Percentiles rank a stretch among this genome's conserved stretches.
phyloP scores from a whole-genome alignment of 192 early-diverging fungal genomes.

The Rhizophagus clarus region DNA sequence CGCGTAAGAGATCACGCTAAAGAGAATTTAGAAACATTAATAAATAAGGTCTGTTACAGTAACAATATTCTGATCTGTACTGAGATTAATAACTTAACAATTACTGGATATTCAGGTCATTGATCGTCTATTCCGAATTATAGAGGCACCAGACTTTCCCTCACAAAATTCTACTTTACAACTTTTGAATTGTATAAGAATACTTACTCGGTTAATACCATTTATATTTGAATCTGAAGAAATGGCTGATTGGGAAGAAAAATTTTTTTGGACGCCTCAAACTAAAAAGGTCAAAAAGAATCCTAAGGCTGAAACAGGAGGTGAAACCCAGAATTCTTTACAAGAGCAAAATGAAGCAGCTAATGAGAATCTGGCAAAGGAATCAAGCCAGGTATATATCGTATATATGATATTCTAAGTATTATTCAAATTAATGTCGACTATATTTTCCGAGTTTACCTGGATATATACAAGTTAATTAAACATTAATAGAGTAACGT shows the following conservation, averaged over 20 bases:
- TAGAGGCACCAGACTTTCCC: conserved; percentile 53
- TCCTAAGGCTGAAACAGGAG: neutral
- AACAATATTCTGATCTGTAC: neutral
- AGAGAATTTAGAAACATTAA: conserved; percentile 76
- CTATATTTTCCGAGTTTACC: too few relatives aligned
- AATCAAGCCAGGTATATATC: conserved; percentile 1
- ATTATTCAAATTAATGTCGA: too few relatives aligned
- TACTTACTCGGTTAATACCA: conserved; percentile 83
- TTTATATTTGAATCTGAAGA: conserved; percentile 75
- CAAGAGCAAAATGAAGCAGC: neutral
- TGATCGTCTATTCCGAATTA: conserved; percentile 52
- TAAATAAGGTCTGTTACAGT: conserved; percentile 61
- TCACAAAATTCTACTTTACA: conserved; percentile 61
- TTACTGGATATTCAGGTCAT: conserved; percentile 29
- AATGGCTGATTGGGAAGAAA: conserved; percentile 54
- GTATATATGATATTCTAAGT: too few relatives aligned
- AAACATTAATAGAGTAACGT: too few relatives aligned
- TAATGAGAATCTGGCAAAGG: neutral
- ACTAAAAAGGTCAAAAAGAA: neutral
- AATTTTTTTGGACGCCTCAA: conserved; percentile 63
- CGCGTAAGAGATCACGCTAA: conserved; percentile 71
- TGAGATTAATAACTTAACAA: neutral
- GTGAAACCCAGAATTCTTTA: neutral
- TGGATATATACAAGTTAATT: too few relatives aligned
- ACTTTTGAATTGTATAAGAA: conserved; percentile 78